phyloP scores from a whole-genome alignment of 768 basidiomycete species.

The Macrolepiota fuliginosa region DNA sequence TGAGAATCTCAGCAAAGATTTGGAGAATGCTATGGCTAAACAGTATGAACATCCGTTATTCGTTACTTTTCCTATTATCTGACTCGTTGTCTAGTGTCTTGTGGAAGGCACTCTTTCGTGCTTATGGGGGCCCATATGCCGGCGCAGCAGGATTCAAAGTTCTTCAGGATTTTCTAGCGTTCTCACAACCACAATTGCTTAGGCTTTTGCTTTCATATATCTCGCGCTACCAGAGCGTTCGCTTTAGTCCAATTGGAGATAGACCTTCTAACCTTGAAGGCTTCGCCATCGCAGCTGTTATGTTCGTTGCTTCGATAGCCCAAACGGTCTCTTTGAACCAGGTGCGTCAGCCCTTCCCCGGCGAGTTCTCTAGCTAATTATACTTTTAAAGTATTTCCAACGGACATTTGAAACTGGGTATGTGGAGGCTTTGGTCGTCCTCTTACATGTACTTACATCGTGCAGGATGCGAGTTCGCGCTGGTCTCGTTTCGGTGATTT shows the following conservation, averaged over 20 bases:
- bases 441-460: background rate
- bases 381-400: conserved; percentile 73
- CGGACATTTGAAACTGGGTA: conserved; percentile 71
- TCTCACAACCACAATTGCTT: conserved; percentile 86
- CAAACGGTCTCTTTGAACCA: conserved; percentile 85
- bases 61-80: background rate
- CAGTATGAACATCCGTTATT: conserved; percentile 44
- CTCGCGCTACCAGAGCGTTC: conserved; percentile 62
- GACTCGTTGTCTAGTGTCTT: conserved; percentile 44
- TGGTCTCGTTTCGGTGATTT: conserved; percentile 83
- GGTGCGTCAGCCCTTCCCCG: conserved; percentile 31
- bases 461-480: conserved; percentile 87
- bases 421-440: background rate
- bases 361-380: background rate
- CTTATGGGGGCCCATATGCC: conserved; percentile 79
- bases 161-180: conserved; percentile 77
- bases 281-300: conserved; percentile 68
- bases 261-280: conserved; percentile 54
- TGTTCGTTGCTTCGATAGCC: conserved; percentile 78
- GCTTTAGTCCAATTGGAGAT: conserved; percentile 28
- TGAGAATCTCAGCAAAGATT: conserved; percentile 56
- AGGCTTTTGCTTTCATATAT: conserved; percentile 81
- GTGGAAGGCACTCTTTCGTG: conserved; percentile 68
- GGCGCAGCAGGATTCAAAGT: conserved; percentile 66
- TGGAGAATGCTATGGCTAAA: conserved; percentile 58